Evolutionary conservation across 2,329 filamentous ascomycete genomes (phyloP), one percentile per base, ranked within the genome.

Genomic region (Penicillium crustosum): DNA sequence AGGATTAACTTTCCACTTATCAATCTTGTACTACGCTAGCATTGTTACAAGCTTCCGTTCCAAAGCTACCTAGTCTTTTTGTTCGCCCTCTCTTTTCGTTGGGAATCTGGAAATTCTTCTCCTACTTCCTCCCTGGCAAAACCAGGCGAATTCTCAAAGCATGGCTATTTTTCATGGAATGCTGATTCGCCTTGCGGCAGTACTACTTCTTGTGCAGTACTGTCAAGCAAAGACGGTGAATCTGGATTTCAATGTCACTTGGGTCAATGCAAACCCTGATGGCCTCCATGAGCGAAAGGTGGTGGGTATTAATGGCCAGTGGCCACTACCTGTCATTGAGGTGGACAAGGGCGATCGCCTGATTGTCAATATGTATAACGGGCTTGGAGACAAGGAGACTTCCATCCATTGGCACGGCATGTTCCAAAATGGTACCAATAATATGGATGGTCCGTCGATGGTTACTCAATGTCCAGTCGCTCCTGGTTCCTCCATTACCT

Each of bases 351-450:
- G 88, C 21, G 90, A 94, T 65, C 85, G 82, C 1, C 73, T 94
- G 9, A 72, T 90, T 4, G 84, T 92, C 43, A 84, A 89, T 33
- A 79, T 91, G 50, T 77, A 84, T 63, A 93, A 93, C 65, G 79
- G 82, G 23, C 83, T 89, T 0, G 77, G 79, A 13, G 89, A 91
- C 63, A 72, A 83, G 63, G 83, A 81, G 13, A 88, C 87, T 9
- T 83, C 82, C 38, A 79, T 93, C 6, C 90, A 93, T 69, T 93
- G 89, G 71, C 90, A 93, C 64, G 90, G 90, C 17, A 81, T 93
- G 61, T 91, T 86, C 68, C 89, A 91, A 69, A 90, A 90, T 63
- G 88, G 88, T 12, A 89, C 88, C 0, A 90, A 86, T 58, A 81
- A 81, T 56, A 90, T 91, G 86, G 89, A 93, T 66, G 90, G 89